phyloP scores from a whole-genome alignment of 208 protist genomes.

The Leishmania arabica region DNA sequence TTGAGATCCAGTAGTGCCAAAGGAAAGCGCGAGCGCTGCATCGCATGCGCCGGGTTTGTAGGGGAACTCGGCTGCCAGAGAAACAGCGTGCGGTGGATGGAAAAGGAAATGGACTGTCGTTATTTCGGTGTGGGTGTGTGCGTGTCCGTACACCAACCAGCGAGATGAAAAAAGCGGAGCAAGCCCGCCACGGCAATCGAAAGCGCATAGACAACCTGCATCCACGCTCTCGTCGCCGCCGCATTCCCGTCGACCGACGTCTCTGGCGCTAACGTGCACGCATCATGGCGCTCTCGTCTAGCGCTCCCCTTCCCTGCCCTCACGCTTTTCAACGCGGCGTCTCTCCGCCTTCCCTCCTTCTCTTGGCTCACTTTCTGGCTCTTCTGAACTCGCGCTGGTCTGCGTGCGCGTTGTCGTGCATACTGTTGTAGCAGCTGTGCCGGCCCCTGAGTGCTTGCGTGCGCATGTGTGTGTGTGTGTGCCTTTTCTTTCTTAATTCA shows the following conservation, averaged over 20 bases:
- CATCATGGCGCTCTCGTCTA: neutral
- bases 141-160: neutral
- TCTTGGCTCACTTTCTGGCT: neutral
- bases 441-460: neutral
- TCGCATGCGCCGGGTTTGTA: neutral
- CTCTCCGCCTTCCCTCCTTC: neutral
- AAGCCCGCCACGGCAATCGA: neutral
- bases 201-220: neutral
- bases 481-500: neutral
- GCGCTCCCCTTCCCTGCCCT: neutral
- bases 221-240: neutral
- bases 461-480: neutral
- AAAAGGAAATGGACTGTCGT: neutral
- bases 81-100: neutral
- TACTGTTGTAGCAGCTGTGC: neutral
- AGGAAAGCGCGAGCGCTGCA: neutral
- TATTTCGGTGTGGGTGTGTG: neutral
- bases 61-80: neutral
- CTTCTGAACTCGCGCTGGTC: neutral
- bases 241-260: neutral
- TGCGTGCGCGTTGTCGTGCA: neutral
- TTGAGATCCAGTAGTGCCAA: slow-evolving; percentile 22
- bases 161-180: neutral
- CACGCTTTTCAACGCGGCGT: neutral
- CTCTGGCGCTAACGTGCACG: neutral